These are phyloP conservation scores for Hygrophila difformis DNA, from an alignment of 257 asterid genomes.

Conservation along the genomic window DNA sequence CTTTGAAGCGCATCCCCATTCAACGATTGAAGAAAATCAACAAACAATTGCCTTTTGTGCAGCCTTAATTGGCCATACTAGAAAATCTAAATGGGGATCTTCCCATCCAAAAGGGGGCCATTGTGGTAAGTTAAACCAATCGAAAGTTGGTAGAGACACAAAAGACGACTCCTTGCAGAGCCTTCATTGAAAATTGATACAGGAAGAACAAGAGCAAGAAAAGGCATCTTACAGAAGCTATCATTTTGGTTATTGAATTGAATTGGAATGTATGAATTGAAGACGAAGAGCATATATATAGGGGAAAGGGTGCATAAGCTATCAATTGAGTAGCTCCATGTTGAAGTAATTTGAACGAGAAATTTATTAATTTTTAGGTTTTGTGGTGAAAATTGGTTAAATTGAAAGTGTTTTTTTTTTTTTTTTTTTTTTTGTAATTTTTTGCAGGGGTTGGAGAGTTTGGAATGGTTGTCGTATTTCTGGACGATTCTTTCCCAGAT, in stretches of 20 bases:
- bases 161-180: slow-evolving; percentile 18
- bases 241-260: neutral
- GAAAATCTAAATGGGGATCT: slow-evolving; percentile 10
- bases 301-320: slow-evolving; percentile 6
- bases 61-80: slow-evolving; percentile 28
- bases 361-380: too few species aligned
- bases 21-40: slow-evolving; percentile 20
- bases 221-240: neutral
- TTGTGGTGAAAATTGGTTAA: too few species aligned
- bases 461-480: too few species aligned
- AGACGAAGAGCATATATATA: neutral
- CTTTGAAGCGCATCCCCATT: neutral
- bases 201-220: slow-evolving; percentile 9
- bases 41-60: slow-evolving; percentile 23
- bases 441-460: too few species aligned
- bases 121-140: slow-evolving; percentile 21
- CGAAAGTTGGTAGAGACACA: slow-evolving; percentile 20
- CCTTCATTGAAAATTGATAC: neutral
- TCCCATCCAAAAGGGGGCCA: slow-evolving; percentile 17
- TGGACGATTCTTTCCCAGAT: too few species aligned
- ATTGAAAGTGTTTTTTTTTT: too few species aligned
- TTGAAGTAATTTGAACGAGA: too few species aligned
- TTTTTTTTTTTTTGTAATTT: too few species aligned
- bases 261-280: neutral
- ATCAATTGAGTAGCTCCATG: too few species aligned